Base-by-base conservation (phyloP, 495 filamentous ascomycete species). In the Daldinia bambusicola region DNA sequence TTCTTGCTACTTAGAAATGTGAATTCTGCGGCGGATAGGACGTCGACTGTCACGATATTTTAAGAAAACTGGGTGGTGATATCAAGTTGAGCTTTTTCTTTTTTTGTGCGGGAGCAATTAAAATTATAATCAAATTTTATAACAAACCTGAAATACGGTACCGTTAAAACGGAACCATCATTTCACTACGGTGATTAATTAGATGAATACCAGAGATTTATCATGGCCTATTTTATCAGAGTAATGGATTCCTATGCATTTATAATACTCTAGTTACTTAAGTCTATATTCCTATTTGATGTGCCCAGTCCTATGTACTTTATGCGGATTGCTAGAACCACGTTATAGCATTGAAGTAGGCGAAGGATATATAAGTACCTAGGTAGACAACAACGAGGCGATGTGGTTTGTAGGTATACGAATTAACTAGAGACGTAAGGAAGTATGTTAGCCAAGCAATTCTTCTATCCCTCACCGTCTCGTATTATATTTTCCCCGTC, bases 101-200 rank as follows among this genome's bases (percentile, higher is more conserved):
- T 61, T 38, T 26, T 26, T 26, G 55, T 20, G 18, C 61, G 37
- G 50, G 18, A 40, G 45, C 52, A n/a, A 61, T 58, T 55, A 55
- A 67, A 72, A 60, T 72, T 72, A 69, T 69, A 69, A 72, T 62
- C 55, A 67, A 68, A 51, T 63, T 64, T 67, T 72, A 68, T 64
- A 72, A 65, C 60, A 72, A 56, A 37, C 50, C 22, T 6, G 32
- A 37, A 43, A 43, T 43, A 9, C 37, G 2, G 22, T 30, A 12
- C 38, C 4, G 12, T 12, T 13, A 31, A 48, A 48, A 12, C 20
- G 4, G 43, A 8, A 13, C 4, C 20, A 22, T 32, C 20, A 56
- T 37, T 36, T 22, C 26, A 31, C 13, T 32, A 5, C 31, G 4
- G 51, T n/a, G 30, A 32, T 53, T 16, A 32, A 53, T 30, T 38